Evolutionary conservation across 2,329 filamentous ascomycete genomes (phyloP), one percentile per base, ranked within the genome.

Genomic region (Penicillium sp.): DNA sequence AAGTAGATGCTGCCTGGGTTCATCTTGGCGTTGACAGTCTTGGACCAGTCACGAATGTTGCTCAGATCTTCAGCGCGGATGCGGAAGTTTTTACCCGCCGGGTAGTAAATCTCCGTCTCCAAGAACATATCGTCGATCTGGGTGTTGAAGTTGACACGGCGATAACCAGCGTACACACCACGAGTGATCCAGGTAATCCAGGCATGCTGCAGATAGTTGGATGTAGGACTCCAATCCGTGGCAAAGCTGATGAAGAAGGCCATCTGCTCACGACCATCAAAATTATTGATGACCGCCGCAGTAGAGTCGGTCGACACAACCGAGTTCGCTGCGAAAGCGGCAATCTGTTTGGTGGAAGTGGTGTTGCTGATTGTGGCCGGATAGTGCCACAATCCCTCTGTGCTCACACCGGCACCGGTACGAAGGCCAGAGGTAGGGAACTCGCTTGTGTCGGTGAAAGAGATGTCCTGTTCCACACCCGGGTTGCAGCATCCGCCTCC

Each of bases 71-170:
- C 64, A 5, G 72, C 59, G 29, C 67, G 69, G 52, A 78, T 68
- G 18, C 77, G 75, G 67, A 78, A 84, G 5, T 66, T 70, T 0
- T 63, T 68, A 5, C 71, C 73, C n/a, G 56, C 54, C 1, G 79
- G 78, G 13, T 63, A 56, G 59, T 79, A 80, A 33, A 79, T 68
- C 9, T 72, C 72, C 3, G 75, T 73, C 45, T 71, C 67, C 18
- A 84, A 68, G 55, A 83, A 79, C 70, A 84, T 79, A 54, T 84
- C 81, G 56, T 84, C 81, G 29, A 84, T 76, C 57, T 82, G 79
- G 9, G 78, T 76, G 64, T 69, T 76, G 33, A 82, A 64, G 51
- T 80, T 75, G 34, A 76, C 69, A 52, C 79, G 73, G 45, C 78
- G 74, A 59, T 78, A 76, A n/a, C 79, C 79, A 8, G 76, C 68